A percentile compares a stretch with the other conserved stretches of the same genome.
Evolutionary conservation across 495 filamentous ascomycete genomes (phyloP).

Genomic region (Pyrenula massariospora): DNA sequence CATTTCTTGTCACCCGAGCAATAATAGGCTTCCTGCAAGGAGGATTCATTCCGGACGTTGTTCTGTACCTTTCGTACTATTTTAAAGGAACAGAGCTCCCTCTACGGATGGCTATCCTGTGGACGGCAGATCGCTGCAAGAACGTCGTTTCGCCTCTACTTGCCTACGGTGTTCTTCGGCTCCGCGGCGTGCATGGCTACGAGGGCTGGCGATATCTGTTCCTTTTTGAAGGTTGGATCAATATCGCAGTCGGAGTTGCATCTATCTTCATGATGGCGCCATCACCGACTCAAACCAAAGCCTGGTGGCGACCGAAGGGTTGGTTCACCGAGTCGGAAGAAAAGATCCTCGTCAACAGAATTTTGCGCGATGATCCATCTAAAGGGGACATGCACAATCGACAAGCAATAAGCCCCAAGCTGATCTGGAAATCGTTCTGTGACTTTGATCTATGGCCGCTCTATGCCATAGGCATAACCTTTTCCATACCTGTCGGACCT

Average conservation of each 20-base stretch:
- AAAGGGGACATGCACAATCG: slow-evolving; percentile 56
- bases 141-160: slow-evolving; percentile 27
- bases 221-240: slow-evolving; percentile 43
- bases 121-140: slow-evolving; percentile 47
- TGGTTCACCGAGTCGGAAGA: slow-evolving; percentile 54
- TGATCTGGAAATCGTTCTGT: slow-evolving; percentile 34
- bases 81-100: slow-evolving; percentile 47
- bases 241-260: slow-evolving; percentile 35
- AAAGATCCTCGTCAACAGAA: slow-evolving; percentile 46
- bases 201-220: slow-evolving; percentile 34
- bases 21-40: slow-evolving; percentile 59
- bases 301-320: slow-evolving; percentile 42
- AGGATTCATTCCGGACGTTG: slow-evolving; percentile 40
- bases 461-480: slow-evolving; percentile 40
- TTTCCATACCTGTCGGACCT: slow-evolving; percentile 37
- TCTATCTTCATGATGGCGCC: slow-evolving; percentile 45
- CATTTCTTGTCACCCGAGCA: slow-evolving; percentile 49
- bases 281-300: slow-evolving; percentile 35
- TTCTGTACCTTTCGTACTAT: slow-evolving; percentile 61
- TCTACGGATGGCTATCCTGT: slow-evolving; percentile 38
- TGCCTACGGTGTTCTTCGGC: slow-evolving; percentile 32
- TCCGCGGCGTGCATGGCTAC: slow-evolving; percentile 20
- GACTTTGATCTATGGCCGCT: slow-evolving; percentile 52
- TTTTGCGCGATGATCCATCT: slow-evolving; percentile 51
- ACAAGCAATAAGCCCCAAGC: slow-evolving; percentile 29